A percentile compares a stretch with the other conserved stretches of the same genome.
These are phyloP conservation scores for Microglena sp. DNA, from an alignment of 139 green algal genomes.

Conservation along the genomic window DNA sequence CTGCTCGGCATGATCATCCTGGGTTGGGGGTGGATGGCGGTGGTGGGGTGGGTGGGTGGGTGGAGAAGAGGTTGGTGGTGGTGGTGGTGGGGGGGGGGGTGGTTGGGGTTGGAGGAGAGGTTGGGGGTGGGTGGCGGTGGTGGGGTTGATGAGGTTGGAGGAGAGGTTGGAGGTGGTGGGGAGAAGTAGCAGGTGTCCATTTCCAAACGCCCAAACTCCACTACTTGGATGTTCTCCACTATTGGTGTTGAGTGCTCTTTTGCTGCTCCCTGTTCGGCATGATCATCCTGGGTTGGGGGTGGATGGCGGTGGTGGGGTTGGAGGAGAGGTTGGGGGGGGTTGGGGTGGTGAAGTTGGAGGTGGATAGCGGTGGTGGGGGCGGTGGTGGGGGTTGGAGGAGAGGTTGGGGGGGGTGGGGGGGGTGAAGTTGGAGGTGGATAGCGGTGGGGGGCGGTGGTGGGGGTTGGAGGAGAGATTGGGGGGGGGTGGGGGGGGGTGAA, in stretches of 20 bases:
- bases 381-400: too few relatives aligned
- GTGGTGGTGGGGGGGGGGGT: not conserved
- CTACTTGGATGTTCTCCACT: slow-evolving; percentile 87
- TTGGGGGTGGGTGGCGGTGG: not conserved
- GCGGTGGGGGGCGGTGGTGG: too few relatives aligned
- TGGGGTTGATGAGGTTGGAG: not conserved
- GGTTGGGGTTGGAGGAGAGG: not conserved
- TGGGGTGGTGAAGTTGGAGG: too few relatives aligned
- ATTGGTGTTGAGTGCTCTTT: slow-evolving; percentile 93
- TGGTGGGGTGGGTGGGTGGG: not conserved
- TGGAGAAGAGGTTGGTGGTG: not conserved
- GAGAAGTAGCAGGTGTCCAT: slow-evolving; percentile 99
- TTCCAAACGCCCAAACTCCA: slow-evolving; percentile 87
- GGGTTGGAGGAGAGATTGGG: too few relatives aligned
- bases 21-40: not conserved
- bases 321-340: too few relatives aligned
- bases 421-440: too few relatives aligned
- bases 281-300: too few relatives aligned
- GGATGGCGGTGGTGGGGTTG: too few relatives aligned
- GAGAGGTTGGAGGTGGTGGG: slow-evolving; percentile 22
- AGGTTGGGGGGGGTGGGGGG: too few relatives aligned
- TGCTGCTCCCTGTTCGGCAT: slow-evolving; percentile 39
- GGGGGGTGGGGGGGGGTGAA: too few relatives aligned
- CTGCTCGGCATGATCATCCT: too few relatives aligned
- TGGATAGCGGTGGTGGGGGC: too few relatives aligned